Evolutionary conservation across 2,329 filamentous ascomycete species (phyloP), one percentile per base, ranked within the genome.

Genomic region (Raffaelea albimanens): DNA sequence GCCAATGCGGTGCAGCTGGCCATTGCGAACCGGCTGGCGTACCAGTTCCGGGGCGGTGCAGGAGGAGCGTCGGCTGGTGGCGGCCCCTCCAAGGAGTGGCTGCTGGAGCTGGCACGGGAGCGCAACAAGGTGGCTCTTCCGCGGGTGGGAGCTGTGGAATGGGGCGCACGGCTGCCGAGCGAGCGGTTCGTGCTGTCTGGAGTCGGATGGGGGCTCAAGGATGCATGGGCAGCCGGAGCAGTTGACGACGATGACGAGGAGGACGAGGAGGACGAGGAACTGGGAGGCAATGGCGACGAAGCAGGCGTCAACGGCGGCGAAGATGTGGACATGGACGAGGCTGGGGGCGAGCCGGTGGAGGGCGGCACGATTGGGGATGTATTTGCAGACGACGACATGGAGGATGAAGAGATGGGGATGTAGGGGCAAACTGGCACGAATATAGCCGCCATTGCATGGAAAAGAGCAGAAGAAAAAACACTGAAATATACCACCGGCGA

Each of bases 81-180:
- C 31, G 76, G 76, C 9, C 68, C 78, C 44, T 77, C 72, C 62
- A 90, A 90, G 60, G 86, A 91, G 55, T 89, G 85, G 63, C 72
- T 90, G 68, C 67, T 82, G 48, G 84, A 89, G 61, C 69, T 88
- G n/a, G 86, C 85, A 13, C 71, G 75, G 53, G 80, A 85, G 59
- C 69, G 82, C 53, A 89, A 89, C 65, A 78, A 77, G 56, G 70
- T 83, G 23, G 75, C 73, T 1, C 64, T 89, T 52, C 82, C 82
- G 19, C 72, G 75, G 51, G 75, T 85, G 16, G 67, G 76, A 13
- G 72, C 76, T 39, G 78, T 76, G 57, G 82, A 85, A 59, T 85
- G 81, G 79, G 82, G 82, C 21, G 73, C 83, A 7, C 67, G 82
- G 11, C 62, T 85, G 50, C 82, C 82, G 1, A 80, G 76, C 56